Evolutionary conservation across 2,329 filamentous ascomycete species (phyloP).

Genomic region (Cladosporium sp.): DNA sequence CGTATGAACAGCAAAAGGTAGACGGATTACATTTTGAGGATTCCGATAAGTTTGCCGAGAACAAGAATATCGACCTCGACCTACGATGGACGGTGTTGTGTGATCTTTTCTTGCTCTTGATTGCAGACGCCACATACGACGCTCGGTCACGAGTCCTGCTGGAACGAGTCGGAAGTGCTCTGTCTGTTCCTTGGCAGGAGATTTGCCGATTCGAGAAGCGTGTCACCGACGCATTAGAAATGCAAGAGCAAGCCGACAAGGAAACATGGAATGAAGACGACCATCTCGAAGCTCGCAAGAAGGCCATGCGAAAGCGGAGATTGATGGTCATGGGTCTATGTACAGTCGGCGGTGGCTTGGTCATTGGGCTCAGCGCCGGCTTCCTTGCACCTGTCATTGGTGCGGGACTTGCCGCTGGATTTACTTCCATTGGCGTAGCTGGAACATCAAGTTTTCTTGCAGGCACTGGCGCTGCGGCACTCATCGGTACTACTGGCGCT

Average conservation of each 20-base stretch:
- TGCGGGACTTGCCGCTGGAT: constrained; percentile 87
- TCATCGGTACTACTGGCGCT: constrained; percentile 88
- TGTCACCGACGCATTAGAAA: constrained; percentile 93
- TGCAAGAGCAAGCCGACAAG: constrained; percentile 91
- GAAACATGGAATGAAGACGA: constrained; percentile 98
- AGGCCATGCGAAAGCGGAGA: constrained; percentile 75
- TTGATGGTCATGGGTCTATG: constrained; percentile 96
- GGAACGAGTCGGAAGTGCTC: constrained; percentile 75
- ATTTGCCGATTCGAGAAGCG: constrained; percentile 97
- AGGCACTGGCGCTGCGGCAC: constrained; percentile 85
- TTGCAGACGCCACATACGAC: constrained; percentile 94
- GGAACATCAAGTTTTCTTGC: constrained; percentile 88
- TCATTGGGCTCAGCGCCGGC: constrained; percentile 93
- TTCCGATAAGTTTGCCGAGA: constrained; percentile 77
- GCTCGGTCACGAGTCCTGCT: constrained; percentile 80
- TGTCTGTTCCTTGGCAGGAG: constrained; percentile 85
- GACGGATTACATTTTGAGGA: constrained; percentile 77
- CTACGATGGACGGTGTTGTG: constrained; percentile 96
- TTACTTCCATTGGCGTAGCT: constrained; percentile 89
- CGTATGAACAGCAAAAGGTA: constrained; percentile 63
- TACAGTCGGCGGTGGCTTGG: constrained; percentile 89
- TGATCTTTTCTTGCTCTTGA: constrained; percentile 91
- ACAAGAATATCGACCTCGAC: constrained; percentile 88
- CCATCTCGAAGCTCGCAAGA: constrained; percentile 83
- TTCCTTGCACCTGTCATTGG: constrained; percentile 91